These are phyloP conservation scores for Solanum arcanum DNA, from an alignment of 257 asterid species.

Conservation along the genomic window DNA sequence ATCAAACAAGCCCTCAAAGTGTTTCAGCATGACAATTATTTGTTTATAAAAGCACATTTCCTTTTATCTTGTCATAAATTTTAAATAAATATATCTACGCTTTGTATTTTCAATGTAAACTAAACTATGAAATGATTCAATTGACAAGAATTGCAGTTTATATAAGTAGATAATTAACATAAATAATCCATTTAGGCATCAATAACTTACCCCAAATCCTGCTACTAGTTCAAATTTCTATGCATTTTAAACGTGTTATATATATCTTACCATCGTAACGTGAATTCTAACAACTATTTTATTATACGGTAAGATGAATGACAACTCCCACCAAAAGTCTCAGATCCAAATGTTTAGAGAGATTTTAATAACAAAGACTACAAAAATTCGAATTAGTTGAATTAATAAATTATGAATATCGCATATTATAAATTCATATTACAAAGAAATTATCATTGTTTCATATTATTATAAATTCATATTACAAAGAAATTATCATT, in stretches of 20 bases:
- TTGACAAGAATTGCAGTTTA: background rate
- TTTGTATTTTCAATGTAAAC: background rate
- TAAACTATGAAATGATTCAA: background rate
- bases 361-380: background rate
- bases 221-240: background rate
- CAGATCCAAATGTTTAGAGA: background rate
- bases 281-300: background rate
- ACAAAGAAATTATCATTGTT: background rate
- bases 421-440: background rate
- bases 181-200: background rate
- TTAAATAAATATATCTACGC: background rate
- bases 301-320: background rate
- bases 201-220: background rate
- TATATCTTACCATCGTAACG: background rate
- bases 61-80: background rate
- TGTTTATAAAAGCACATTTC: background rate
- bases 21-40: background rate
- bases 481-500: too few relatives aligned
- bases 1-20: background rate
- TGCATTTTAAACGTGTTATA: background rate
- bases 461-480: too few relatives aligned
- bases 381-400: background rate
- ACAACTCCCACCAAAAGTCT: background rate
- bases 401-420: background rate
- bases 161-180: background rate